Evolutionary conservation across 495 filamentous ascomycete species (phyloP), one percentile per base, ranked within the genome.

Genomic region (Penicillium flavigenum): DNA sequence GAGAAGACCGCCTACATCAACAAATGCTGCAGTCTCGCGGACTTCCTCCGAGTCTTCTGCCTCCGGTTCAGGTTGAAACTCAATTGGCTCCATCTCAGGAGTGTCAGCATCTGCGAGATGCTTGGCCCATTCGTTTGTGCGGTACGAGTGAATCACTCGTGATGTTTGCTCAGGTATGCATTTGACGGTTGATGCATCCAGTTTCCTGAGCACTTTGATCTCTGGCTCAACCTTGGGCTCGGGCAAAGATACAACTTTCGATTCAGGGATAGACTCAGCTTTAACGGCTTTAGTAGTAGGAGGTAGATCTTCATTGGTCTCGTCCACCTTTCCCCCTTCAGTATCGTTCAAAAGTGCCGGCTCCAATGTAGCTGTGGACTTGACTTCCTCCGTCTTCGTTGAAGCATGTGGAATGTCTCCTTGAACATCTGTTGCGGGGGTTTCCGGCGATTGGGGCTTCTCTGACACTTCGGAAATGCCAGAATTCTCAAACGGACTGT

Each of bases 51-150:
- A 46, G 31, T 12, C 48, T 27, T 68, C 63, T 19, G 10, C 14
- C 31, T 59, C 55, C 9, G 60, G 17, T 22, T 69, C 63, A 19
- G 74, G 68, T 57, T 81, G 73, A 31, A 75, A 66, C 29, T 79
- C 71, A 10, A 89, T 68, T 1, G 80, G 77, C 14, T 93, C 89
- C 5, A 83, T 63, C n/a, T 89, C 86, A 24, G 91, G 92, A 4
- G 71, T 74, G 17, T 96, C 93, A 5, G 93, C 93, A 42, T 79
- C 72, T 29, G 85, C 83, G 19, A 96, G 74, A 71, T 96, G 91
- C 65, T 96, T 96, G 1, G 92, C 91, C 93, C 93, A 98, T 74
- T 98, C 92, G 62, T 96, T 96, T 5, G 92, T 97, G 46, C 93
- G 84, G 63, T 94, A 97, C 0, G 86, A 88, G 65, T 88, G 77